These are phyloP conservation scores for Beauveria rudraprayagi DNA, from an alignment of 2,329 filamentous ascomycete species.

Conservation along the genomic window DNA sequence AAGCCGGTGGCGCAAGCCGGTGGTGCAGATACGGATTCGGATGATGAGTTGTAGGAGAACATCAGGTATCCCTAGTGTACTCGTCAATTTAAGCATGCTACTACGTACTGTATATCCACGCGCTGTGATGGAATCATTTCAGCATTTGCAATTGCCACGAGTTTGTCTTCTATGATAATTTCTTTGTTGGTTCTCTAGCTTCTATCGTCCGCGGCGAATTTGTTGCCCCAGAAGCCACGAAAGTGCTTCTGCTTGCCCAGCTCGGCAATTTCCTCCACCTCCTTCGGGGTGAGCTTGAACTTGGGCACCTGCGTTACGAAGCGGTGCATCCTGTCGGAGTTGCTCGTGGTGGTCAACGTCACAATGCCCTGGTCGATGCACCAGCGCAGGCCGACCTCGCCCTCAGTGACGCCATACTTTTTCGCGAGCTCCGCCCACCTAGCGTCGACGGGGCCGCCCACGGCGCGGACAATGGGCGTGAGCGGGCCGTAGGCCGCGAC, in stretches of 20 bases:
- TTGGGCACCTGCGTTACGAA: constrained; percentile 41
- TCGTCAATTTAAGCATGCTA: background rate
- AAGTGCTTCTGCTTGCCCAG: constrained; percentile 53
- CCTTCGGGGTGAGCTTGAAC: constrained; percentile 52
- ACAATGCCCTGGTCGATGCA: constrained; percentile 51
- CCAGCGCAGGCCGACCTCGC: constrained; percentile 53
- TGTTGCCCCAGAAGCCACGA: constrained; percentile 49
- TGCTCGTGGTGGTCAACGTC: constrained; percentile 52
- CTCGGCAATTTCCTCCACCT: constrained; percentile 48
- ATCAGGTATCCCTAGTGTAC: background rate
- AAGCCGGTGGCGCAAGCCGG: constrained; percentile 18
- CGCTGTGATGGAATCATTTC: no score
- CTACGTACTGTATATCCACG: background rate
- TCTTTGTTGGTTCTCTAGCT: constrained; percentile 15
- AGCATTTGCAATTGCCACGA: no score
- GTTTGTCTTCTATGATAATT: no score
- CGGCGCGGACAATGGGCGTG: constrained; percentile 37
- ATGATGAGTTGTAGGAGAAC: constrained; percentile 41
- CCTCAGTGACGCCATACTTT: constrained; percentile 51
- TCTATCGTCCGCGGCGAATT: constrained; percentile 44
- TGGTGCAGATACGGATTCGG: constrained; percentile 40
- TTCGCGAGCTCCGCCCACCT: constrained; percentile 41
- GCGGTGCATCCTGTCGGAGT: constrained; percentile 47
- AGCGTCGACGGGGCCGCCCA: constrained; percentile 44
- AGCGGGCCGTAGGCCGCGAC: constrained; percentile 49